phyloP scores from a whole-genome alignment of 768 basidiomycete species.

The Suillus sp. region DNA sequence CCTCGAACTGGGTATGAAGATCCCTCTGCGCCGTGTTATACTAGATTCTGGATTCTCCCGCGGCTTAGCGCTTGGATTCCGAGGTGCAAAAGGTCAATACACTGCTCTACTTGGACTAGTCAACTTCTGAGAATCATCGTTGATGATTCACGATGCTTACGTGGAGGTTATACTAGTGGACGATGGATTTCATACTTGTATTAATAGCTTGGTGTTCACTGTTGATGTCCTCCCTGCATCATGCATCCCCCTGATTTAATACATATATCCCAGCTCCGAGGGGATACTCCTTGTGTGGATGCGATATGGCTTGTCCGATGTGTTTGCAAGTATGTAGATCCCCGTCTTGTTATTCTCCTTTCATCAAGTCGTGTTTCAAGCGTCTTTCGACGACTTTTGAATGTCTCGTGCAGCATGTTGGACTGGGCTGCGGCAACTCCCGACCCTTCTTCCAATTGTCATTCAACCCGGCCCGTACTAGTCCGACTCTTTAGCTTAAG shows the following conservation, averaged over 20 bases:
- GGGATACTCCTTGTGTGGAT: background rate
- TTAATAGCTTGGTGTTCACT: background rate
- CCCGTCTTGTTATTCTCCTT: too few relatives aligned
- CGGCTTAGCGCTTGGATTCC: background rate
- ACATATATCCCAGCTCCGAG: background rate
- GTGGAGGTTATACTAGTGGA: background rate
- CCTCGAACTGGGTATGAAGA: background rate
- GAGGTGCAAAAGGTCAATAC: background rate
- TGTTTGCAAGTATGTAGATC: too few relatives aligned
- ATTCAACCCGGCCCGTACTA: too few relatives aligned
- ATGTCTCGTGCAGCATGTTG: too few relatives aligned
- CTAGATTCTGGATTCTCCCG: background rate
- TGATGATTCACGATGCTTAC: background rate
- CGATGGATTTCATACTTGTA: background rate
- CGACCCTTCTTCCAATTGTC: too few relatives aligned
- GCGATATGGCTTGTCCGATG: background rate
- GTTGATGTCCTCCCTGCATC: background rate
- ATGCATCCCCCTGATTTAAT: background rate
- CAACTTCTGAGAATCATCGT: background rate
- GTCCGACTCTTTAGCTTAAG: too few relatives aligned
- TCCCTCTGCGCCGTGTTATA: background rate
- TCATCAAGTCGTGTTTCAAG: background rate
- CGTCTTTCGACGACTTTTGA: too few relatives aligned
- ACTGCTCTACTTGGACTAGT: background rate
- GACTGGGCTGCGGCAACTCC: too few relatives aligned